Evolutionary conservation across 192 early-diverging fungal species (phyloP), one percentile per base, ranked within the genome.

Genomic region (Backusella macrospora): DNA sequence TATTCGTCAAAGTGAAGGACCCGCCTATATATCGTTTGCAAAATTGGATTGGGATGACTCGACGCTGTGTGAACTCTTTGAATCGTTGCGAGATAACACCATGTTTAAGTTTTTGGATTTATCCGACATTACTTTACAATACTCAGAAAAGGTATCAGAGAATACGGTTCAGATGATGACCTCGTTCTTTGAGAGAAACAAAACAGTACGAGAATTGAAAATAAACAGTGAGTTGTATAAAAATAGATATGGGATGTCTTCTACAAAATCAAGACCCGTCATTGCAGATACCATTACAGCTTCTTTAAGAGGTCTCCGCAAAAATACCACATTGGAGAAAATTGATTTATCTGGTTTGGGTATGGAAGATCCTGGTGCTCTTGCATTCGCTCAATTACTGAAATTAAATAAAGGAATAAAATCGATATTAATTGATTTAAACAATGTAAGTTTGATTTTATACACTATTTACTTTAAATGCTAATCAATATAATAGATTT

Each of bases 41-140:
- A 75, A 76, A 37, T 75, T 79, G 21, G 81, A 83, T 29, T 86
- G 85, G 85, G 83, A 83, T 37, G 85, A 86, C 42, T 72, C 72
- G 14, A 73, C 82, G 1, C 37, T 86, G 37, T 75, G 83, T 16
- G 82, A 86, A 45, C 67, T 86, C 9, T 78, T 86, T 70, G 68
- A 82, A 39, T 70, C 68, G 44, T 26, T 86, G 49, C 78, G 81
- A 9, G 74, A 81, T 29, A 86, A 86, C 65, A 72, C 29, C 14
- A 78, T 65, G 0, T 21, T 86, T 6, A 70, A 72, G 43, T 78
- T 75, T 23, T 63, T 86, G 47, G 85, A 86, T 44, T 38, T 86
- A 0, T 68, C 73, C 12, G 69, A 77, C 0, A 83, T 86, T 26
- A 76, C 72, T n/a, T 26, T 86, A 26, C 70, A 74, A 1, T 73